These are phyloP conservation scores for Saitozyma podzolica DNA, from an alignment of 768 basidiomycete genomes.

Conservation along the genomic window DNA sequence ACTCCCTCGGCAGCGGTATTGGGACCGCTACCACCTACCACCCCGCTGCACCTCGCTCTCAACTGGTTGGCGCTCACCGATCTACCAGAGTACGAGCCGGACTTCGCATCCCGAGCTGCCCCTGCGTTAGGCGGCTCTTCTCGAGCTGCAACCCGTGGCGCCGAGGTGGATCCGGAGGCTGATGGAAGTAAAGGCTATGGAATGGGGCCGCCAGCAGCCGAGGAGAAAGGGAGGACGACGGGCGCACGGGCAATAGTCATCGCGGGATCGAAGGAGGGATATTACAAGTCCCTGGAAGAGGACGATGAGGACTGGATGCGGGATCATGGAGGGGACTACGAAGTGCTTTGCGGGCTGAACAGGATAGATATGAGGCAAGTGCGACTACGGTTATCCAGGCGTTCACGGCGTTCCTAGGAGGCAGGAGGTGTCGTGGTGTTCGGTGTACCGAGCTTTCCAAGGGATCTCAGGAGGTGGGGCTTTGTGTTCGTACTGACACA, in stretches of 20 bases:
- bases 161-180: not conserved
- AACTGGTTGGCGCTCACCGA: constrained; percentile 28
- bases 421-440: no score
- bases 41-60: constrained; percentile 34
- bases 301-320: constrained; percentile 44
- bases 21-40: constrained; percentile 32
- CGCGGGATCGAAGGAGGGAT: constrained; percentile 22
- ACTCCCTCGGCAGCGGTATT: constrained; percentile 20
- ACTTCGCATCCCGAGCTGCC: not conserved
- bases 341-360: constrained; percentile 19
- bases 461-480: not conserved
- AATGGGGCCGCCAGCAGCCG: not conserved
- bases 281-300: constrained; percentile 25
- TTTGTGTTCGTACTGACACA: no score
- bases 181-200: not conserved
- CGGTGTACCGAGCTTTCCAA: no score
- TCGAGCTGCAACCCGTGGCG: no score
- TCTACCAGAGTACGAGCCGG: constrained; percentile 17
- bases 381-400: not conserved
- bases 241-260: constrained; percentile 27
- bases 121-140: not conserved
- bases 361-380: constrained; percentile 38
- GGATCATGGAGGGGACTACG: constrained; percentile 23
- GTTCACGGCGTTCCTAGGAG: not conserved
- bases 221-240: not conserved